Evolutionary conservation across 306 rosid species (phyloP), one percentile per base, ranked within the genome.

Genomic region (Ziziphus jujuba): DNA sequence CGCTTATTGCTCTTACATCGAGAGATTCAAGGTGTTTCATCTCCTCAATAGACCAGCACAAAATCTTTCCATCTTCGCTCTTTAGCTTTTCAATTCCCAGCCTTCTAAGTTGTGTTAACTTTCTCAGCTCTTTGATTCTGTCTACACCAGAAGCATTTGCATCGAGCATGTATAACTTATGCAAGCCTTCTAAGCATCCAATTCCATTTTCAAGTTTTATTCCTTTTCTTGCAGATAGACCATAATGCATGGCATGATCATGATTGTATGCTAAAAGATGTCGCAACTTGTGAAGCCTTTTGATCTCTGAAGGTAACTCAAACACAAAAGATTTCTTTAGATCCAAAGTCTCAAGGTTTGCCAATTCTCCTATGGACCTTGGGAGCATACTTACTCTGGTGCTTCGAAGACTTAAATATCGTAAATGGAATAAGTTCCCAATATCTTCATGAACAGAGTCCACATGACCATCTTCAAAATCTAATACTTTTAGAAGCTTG

Each of bases 161-260:
- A 9, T 78, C 75, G 28, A 78, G 10, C 50, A 35, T 56, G 59
- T 67, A 73, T 16, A 78, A 70, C 47, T 68, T 63, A 20, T 73
- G 78, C 33, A 28, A 28, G 33, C 3, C 33, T 28, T 9, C 49
- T 68, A 72, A 50, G 59, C 38, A 0, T 0, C 60, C 72, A 9
- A 78, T 67, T 20, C 75, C 72, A 8, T 50, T 14, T 7, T 61
- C 16, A 65, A 68, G 35, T 31, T 56, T 16, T 23, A 49, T 67
- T 13, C 78, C 82, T 2, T 0, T 47, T 5, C 14, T 47, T 47
- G 5, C 11, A 11, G 19, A 8, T 47, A 47, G 51, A 47, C 15
- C 13, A 2, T 15, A 17, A 47, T 10, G 14, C 5, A 17, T 10
- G 10, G 49, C 6, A 2, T 11, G 14, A 0, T 2, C 3, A 1